Conservation (phyloP, 352 stramenopile species). For the Phytophthora pistaciae region DNA sequence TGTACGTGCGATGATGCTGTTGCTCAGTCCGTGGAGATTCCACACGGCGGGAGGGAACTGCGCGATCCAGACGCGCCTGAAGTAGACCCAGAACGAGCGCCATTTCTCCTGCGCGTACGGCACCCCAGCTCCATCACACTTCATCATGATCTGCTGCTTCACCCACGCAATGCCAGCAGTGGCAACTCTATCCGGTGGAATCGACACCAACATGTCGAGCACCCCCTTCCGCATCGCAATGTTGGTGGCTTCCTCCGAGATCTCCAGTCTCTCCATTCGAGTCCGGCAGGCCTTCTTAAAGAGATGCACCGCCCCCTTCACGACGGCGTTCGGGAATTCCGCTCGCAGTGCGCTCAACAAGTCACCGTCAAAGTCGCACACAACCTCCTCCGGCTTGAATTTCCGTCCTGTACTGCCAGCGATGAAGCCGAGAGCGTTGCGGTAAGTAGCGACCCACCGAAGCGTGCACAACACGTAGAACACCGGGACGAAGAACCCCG, state of each 20-base stretch:
- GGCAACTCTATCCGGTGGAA: slow-evolving; percentile 14
- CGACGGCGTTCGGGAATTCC: slow-evolving; percentile 11
- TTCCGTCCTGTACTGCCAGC: neutral
- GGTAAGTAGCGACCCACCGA: neutral
- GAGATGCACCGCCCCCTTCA: slow-evolving; percentile 3
- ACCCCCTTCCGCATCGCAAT: slow-evolving; percentile 27
- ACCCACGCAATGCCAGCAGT: slow-evolving; percentile 25
- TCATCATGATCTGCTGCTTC: slow-evolving; percentile 22
- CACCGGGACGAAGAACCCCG: slow-evolving; percentile 14
- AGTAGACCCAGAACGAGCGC: slow-evolving; percentile 31
- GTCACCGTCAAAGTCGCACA: slow-evolving; percentile 14
- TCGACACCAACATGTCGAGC: slow-evolving; percentile 24
- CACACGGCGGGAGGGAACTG: slow-evolving; percentile 21
- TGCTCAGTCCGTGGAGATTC: slow-evolving; percentile 25
- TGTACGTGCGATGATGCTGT: slow-evolving; percentile 24
- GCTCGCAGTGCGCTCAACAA: slow-evolving; percentile 9
- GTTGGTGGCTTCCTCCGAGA: slow-evolving; percentile 20
- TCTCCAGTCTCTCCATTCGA: slow-evolving; percentile 22
- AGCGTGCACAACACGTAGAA: slow-evolving; percentile 13
- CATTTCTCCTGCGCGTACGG: slow-evolving; percentile 21
- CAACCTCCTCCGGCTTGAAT: slow-evolving; percentile 4
- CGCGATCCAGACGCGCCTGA: slow-evolving; percentile 22
- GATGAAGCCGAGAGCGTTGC: slow-evolving; percentile 1
- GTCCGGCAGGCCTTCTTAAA: slow-evolving; percentile 21
- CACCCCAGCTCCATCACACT: slow-evolving; percentile 12